phyloP scores from a whole-genome alignment of 331 rosid species.

The Acacia concinna region DNA sequence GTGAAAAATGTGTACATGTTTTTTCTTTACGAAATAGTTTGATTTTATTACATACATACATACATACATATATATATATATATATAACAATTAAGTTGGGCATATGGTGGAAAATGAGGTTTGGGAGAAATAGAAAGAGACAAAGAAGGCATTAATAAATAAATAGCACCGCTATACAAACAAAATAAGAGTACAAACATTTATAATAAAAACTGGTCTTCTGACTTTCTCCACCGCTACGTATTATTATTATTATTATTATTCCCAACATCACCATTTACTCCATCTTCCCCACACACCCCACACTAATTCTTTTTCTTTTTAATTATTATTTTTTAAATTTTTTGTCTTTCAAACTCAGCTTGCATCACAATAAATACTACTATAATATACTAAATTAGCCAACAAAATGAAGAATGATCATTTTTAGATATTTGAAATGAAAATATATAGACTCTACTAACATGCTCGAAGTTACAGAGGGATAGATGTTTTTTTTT shows the following conservation, averaged over 20 bases:
- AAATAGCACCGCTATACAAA: background rate
- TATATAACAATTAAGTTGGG: background rate
- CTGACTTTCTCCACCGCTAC: background rate
- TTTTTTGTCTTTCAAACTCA: background rate
- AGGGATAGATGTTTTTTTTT: too few relatives aligned
- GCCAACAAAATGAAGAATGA: background rate
- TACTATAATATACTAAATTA: background rate
- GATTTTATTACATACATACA: too few relatives aligned
- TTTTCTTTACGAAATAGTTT: background rate
- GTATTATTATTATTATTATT: too few relatives aligned
- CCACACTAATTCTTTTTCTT: background rate
- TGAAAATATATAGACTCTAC: background rate
- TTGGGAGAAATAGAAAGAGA: background rate
- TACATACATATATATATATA: too few relatives aligned
- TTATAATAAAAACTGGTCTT: background rate
- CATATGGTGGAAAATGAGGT: background rate
- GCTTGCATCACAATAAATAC: background rate
- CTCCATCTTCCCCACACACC: background rate
- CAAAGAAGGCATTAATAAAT: background rate
- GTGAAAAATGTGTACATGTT: background rate
- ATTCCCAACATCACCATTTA: conserved; percentile 2
- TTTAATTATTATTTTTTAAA: background rate
- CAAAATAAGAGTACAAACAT: conserved; percentile 1
- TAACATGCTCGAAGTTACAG: background rate
- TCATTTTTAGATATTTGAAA: background rate